Evolutionary conservation across 176 grass and related monocot species (phyloP), one percentile per base, ranked within the genome.

Genomic region (Cymbopogon citratus): DNA sequence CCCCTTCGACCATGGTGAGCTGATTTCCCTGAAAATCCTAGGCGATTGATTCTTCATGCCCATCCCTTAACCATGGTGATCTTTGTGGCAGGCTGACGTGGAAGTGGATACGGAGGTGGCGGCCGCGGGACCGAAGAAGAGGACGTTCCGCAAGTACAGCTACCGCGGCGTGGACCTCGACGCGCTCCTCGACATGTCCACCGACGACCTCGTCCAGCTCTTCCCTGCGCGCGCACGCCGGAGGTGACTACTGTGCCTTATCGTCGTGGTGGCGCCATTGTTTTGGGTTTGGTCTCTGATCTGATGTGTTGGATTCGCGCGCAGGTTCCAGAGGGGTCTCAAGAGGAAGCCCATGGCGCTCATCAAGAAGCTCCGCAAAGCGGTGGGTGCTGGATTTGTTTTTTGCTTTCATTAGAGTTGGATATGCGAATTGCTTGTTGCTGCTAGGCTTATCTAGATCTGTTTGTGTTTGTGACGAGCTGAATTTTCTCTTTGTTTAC

Each of bases 341-440:
- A 97, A 97, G 92, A 90, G 94, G 92, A 97, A 97, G 92, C 94
- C 94, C 8, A 94, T 97, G 94, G 94, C 92, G 27, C 78, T 97
- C 85, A 84, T 97, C 81, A 97, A 97, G 90, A 97, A 94, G 84
- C 85, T 97, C 33, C 92, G 94, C 80, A 97, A 97, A 87, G 94
- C 94, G 80, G 94, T 97, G 77, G 80, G 92, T 88, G 79, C 1
- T 44, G 38, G 38, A 11, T 61, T 34, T 7, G 6, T 7, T 3
- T 75, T 40, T 39, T 3, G 0, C 2, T 80, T 3, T 18, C 60
- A 3, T 15, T 16, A 1, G 6, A 33, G 13, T 64, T 75, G 1
- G 19, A 11, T 65, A n/a, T 12, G 19, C 15, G n/a, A 65, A 51
- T 4, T 60, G 28, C 46, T 3, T 10, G 51, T 46, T 63, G 33